Conservation (phyloP, 2,329 filamentous ascomycete species). For the Thyridium curvatum region DNA sequence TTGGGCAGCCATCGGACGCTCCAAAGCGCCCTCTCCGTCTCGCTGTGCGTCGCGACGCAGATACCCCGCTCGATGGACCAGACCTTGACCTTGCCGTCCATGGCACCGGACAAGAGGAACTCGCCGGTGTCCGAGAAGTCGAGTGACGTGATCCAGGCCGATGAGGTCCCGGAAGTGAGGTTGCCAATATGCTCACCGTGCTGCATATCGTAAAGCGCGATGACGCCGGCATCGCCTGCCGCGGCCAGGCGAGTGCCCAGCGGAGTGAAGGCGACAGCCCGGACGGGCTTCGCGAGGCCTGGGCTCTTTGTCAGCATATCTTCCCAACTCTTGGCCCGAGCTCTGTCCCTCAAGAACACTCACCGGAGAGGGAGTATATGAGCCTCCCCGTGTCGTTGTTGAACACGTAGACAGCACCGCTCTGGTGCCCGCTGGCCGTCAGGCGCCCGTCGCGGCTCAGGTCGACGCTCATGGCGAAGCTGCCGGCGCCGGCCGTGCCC, state of each 20-base stretch:
- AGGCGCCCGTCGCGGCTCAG: constrained; percentile 72
- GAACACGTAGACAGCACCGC: constrained; percentile 88
- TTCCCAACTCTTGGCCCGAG: background rate
- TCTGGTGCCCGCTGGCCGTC: constrained; percentile 89
- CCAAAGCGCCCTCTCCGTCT: constrained; percentile 82
- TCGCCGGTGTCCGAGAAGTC: constrained; percentile 94
- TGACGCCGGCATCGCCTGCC: constrained; percentile 81
- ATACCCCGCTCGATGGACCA: constrained; percentile 81
- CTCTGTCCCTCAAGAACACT: constrained; percentile 14
- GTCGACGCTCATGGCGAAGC: constrained; percentile 85
- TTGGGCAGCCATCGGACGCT: constrained; percentile 79
- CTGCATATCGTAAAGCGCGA: constrained; percentile 85
- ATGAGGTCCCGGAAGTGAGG: constrained; percentile 56
- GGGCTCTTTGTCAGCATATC: constrained; percentile 1
- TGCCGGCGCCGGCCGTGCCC: constrained; percentile 58
- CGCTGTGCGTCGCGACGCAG: constrained; percentile 90
- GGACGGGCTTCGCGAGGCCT: constrained; percentile 83
- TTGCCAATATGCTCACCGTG: constrained; percentile 91
- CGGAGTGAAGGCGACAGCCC: constrained; percentile 82
- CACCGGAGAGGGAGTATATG: constrained; percentile 77
- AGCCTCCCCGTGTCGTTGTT: constrained; percentile 85
- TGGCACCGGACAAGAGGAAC: constrained; percentile 78
- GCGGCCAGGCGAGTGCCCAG: constrained; percentile 79
- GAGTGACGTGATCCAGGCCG: constrained; percentile 82
- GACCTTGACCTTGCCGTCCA: constrained; percentile 92